Evolutionary conservation across 352 stramenopile species (phyloP).

Genomic region (Aphanomyces stellatus): DNA sequence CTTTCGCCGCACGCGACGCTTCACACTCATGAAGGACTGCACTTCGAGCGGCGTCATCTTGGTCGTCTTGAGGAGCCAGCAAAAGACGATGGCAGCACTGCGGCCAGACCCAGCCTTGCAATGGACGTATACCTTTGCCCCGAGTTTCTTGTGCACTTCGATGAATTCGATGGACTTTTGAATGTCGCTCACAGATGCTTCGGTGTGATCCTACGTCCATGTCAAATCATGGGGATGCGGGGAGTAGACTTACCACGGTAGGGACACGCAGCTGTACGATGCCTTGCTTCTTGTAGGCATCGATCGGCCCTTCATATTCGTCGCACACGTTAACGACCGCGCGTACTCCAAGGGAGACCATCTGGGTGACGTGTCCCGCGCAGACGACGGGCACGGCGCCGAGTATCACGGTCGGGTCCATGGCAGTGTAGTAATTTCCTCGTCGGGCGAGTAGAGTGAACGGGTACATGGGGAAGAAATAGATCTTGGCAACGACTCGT

Average conservation of each 20-base stretch:
- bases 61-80: conserved; percentile 79
- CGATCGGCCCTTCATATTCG: conserved; percentile 86
- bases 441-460: conserved; percentile 83
- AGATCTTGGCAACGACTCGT: conserved; percentile 61
- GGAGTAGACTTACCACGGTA: conserved; percentile 77
- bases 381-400: conserved; percentile 87
- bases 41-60: conserved; percentile 65
- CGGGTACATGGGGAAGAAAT: conserved; percentile 91
- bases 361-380: conserved; percentile 68
- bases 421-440: conserved; percentile 82
- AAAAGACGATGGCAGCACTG: conserved; percentile 85
- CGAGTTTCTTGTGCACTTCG: conserved; percentile 64
- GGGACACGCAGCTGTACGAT: conserved; percentile 84
- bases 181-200: conserved; percentile 61
- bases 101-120: conserved; percentile 93
- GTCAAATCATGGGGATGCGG: not conserved
- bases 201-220: conserved; percentile 56
- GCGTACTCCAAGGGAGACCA: conserved; percentile 73
- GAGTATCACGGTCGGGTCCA: conserved; percentile 89
- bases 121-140: conserved; percentile 91
- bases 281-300: conserved; percentile 79
- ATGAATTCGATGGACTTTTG: conserved; percentile 84
- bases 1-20: conserved; percentile 81
- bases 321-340: conserved; percentile 95
- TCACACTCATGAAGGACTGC: conserved; percentile 81